Conservation (phyloP, 768 basidiomycete genomes). For the Podaxis rugospora region DNA sequence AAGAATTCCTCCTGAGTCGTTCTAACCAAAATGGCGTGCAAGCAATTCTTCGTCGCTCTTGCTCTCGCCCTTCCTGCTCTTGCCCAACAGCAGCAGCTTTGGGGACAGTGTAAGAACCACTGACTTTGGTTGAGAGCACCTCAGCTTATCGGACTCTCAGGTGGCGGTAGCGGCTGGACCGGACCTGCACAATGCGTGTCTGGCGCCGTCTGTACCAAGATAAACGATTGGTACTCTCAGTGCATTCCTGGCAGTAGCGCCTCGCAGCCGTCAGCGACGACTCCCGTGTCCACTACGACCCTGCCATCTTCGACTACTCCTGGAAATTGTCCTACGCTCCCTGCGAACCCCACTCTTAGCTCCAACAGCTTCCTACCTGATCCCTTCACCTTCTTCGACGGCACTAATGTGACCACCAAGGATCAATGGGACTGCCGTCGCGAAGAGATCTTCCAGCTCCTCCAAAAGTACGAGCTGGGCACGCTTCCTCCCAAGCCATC, state of each 20-base stretch:
- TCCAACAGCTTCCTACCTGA: slow-evolving; percentile 44
- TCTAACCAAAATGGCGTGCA: slow-evolving; percentile 19
- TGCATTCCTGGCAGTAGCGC: slow-evolving; percentile 23
- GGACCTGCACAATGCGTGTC: slow-evolving; percentile 31
- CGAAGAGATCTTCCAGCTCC: slow-evolving; percentile 40
- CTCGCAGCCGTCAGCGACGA: slow-evolving; percentile 9
- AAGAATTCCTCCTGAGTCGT: neutral
- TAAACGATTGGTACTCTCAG: slow-evolving; percentile 32
- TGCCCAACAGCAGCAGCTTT: slow-evolving; percentile 23
- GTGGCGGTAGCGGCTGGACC: slow-evolving; percentile 33
- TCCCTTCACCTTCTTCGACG: slow-evolving; percentile 49
- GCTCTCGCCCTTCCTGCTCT: slow-evolving; percentile 22
- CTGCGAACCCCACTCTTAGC: slow-evolving; percentile 24
- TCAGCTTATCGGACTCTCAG: slow-evolving; percentile 15
- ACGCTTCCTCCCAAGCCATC: slow-evolving; percentile 43
- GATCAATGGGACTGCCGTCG: slow-evolving; percentile 50
- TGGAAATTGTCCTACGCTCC: slow-evolving; percentile 24
- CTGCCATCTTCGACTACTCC: slow-evolving; percentile 17
- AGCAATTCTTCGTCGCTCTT: slow-evolving; percentile 20
- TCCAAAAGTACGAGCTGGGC: slow-evolving; percentile 52
- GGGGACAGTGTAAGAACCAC: slow-evolving; percentile 24
- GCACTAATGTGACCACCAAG: slow-evolving; percentile 35
- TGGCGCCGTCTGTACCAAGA: slow-evolving; percentile 24
- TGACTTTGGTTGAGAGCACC: neutral
- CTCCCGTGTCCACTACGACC: slow-evolving; percentile 16